Conservation (phyloP, 208 protist genomes). For the Leishmania tarentolae region DNA sequence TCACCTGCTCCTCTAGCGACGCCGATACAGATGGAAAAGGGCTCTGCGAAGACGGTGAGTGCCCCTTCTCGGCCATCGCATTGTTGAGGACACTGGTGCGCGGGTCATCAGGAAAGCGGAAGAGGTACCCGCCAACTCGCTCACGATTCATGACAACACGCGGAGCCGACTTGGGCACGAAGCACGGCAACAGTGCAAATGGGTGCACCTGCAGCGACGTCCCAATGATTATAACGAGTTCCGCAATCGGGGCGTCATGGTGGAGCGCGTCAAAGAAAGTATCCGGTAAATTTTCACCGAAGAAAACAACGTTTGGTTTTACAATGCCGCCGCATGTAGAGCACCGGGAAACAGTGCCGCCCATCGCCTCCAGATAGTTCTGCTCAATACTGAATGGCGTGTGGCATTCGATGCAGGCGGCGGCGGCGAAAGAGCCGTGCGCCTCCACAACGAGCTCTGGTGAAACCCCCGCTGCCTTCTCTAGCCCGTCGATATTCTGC, state of each 20-base stretch:
- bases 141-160: conserved; percentile 92
- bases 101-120: conserved; percentile 67
- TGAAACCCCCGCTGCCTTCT: conserved; percentile 82
- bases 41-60: background rate
- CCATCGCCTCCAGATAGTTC: conserved; percentile 40
- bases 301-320: conserved; percentile 98
- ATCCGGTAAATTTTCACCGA: conserved; percentile 94
- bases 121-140: conserved; percentile 73
- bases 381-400: conserved; percentile 45
- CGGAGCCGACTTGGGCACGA: conserved; percentile 59
- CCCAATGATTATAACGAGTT: conserved; percentile 95
- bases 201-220: conserved; percentile 95
- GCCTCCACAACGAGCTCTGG: conserved; percentile 91
- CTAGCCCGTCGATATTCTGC: conserved; percentile 97
- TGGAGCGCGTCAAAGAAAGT: conserved; percentile 72
- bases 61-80: background rate
- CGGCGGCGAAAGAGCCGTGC: conserved; percentile 93
- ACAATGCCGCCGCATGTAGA: conserved; percentile 71
- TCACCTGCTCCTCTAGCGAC: background rate
- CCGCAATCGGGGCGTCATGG: conserved; percentile 73
- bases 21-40: background rate
- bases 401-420: conserved; percentile 87
- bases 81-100: background rate
- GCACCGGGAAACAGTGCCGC: conserved; percentile 66
- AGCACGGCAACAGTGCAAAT: conserved; percentile 84